Evolutionary conservation across 192 early-diverging fungal genomes (phyloP).

Genomic region (Gaertneriomyces sp.): DNA sequence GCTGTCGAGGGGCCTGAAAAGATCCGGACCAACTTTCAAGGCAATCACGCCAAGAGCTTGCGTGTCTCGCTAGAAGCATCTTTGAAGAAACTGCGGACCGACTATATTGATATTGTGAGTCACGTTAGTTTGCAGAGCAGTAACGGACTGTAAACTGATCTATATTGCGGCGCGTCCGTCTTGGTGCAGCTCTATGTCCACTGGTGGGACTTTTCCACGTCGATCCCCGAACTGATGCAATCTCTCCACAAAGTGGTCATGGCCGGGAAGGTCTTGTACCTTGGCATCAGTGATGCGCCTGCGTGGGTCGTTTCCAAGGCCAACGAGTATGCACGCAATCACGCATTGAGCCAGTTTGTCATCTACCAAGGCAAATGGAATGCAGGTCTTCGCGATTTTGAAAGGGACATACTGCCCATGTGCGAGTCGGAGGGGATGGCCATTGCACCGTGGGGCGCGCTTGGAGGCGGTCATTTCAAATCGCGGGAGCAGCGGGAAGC

Average conservation of each 20-base stretch:
- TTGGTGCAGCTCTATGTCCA: conserved; percentile 12
- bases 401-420: conserved; percentile 38
- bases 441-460: conserved; percentile 28
- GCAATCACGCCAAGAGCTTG: conserved; percentile 11
- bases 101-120: conserved; percentile 11
- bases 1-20: neutral
- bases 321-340: conserved; percentile 17
- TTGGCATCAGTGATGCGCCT: conserved; percentile 19
- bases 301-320: conserved; percentile 24
- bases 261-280: conserved; percentile 23
- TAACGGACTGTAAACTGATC: too few species aligned
- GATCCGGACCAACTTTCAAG: conserved; percentile 9
- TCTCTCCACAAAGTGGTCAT: conserved; percentile 19
- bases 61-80: neutral
- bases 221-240: conserved; percentile 21
- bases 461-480: conserved; percentile 21
- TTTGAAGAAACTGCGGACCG: conserved; percentile 17
- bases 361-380: conserved; percentile 40
- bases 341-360: conserved; percentile 19
- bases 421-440: conserved; percentile 22
- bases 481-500: neutral
- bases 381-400: conserved; percentile 29
- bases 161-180: too few species aligned
- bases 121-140: too few species aligned
- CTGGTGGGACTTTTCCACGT: conserved; percentile 19